Evolutionary conservation across 768 basidiomycete genomes (phyloP).

Genomic region (Serendipita sp.): DNA sequence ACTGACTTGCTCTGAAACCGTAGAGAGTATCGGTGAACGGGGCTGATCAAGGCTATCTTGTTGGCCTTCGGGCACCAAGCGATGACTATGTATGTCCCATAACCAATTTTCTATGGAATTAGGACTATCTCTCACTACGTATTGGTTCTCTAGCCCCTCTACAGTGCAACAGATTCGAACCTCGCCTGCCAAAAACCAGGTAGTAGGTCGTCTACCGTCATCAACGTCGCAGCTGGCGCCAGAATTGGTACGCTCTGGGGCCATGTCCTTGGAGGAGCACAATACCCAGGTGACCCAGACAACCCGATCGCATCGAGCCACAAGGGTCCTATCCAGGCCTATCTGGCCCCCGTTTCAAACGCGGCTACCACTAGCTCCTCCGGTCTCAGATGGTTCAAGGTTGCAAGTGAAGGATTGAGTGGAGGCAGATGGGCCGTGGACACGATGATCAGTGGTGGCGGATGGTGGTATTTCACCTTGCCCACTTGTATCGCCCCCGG

Average conservation of each 20-base stretch:
- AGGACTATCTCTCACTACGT: no score
- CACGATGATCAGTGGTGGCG: background rate
- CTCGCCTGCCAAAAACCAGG: background rate
- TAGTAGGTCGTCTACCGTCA: background rate
- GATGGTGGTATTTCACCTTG: constrained; percentile 2
- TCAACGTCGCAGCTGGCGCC: background rate
- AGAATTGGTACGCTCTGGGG: background rate
- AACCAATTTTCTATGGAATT: no score
- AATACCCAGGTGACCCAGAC: background rate
- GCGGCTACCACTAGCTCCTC: background rate
- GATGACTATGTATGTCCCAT: background rate
- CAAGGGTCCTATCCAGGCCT: constrained; percentile 7
- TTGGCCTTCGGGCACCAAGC: background rate
- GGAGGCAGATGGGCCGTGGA: background rate
- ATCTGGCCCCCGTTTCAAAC: constrained; percentile 8
- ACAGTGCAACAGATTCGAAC: background rate
- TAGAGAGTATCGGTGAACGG: background rate
- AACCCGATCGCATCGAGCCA: background rate
- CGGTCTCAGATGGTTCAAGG: constrained; percentile 6
- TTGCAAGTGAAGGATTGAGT: constrained; percentile 2
- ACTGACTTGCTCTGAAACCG: no score
- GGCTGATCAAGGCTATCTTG: background rate
- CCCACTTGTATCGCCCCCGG: constrained; percentile 8
- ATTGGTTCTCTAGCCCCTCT: background rate
- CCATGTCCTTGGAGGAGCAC: background rate